Evolutionary conservation across 768 basidiomycete genomes (phyloP), one percentile per base, ranked within the genome.

Genomic region (Ephemerocybe angulata): DNA sequence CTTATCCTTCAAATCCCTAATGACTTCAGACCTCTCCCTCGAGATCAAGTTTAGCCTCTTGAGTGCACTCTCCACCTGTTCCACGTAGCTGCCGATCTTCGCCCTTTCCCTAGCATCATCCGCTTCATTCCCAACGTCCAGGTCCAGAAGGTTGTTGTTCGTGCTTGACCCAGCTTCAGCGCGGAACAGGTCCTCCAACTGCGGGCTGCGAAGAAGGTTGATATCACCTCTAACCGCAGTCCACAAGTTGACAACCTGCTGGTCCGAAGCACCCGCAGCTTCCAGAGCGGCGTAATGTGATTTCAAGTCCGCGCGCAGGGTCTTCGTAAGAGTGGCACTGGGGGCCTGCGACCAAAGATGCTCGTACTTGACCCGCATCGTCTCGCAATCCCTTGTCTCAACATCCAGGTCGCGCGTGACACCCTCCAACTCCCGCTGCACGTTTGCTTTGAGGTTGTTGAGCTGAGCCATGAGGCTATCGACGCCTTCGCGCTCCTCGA

Each of bases 1-100:
- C 83, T 96, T 97, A 41, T 98, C 95, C 68, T 98, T 99, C 47
- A 99, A 75, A 65, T 98, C 97, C 66, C 90, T 94, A 52, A 98
- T 70, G 0, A 93, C 86, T 61, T 95, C 90, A 11, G 81, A 82
- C 47, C 96, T 76, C 72, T 98, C 96, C 54, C 83, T 83, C 42
- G 86, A 79, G 57, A 99, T 87, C 74, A 93, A 89, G 68, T 82
- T 86, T 47, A 98, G 66, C 62, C 86, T 76, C 25, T 84, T 86
- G 15, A 98, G 68, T 47, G 85, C 74, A 55, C 95, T 88, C 59
- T 91, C 89, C 55, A 93, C 87, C 63, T 88, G 87, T 2, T 75
- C 73, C 0, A 94, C 87, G 53, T 81, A 78, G 41, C 76, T 76
- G 6, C 75, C 73, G 52, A 94, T 86, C 68, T 85, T 87, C 21